Percentiles rank a stretch among this genome's conserved stretches.
Conservation (phyloP, 352 stramenopile genomes). For the Globisporangium cylindrosporum region DNA sequence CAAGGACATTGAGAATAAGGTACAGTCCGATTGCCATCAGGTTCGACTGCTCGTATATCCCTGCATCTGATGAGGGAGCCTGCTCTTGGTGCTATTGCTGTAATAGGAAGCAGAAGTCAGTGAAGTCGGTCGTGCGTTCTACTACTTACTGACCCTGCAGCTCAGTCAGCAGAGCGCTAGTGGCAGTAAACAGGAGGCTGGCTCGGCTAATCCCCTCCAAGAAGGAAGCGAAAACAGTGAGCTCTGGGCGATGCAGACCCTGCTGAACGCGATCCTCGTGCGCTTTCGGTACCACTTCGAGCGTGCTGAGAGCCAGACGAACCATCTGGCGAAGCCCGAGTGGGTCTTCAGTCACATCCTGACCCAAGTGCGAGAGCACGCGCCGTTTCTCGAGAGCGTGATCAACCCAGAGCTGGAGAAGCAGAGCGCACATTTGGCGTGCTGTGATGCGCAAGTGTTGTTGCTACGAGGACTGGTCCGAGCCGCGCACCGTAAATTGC, state of each 20-base stretch:
- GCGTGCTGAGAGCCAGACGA: conserved; percentile 59
- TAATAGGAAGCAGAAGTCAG: conserved; percentile 28
- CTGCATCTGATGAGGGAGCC: not conserved
- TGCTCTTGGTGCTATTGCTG: not conserved
- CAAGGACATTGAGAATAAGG: conserved; percentile 33
- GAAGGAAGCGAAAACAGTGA: conserved; percentile 17
- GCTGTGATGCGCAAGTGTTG: conserved; percentile 58
- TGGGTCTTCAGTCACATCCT: conserved; percentile 67
- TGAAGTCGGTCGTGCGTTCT: conserved; percentile 40
- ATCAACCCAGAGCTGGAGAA: conserved; percentile 52
- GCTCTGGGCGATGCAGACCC: conserved; percentile 64
- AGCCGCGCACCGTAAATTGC: conserved; percentile 46
- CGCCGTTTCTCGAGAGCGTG: conserved; percentile 33
- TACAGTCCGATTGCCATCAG: not conserved
- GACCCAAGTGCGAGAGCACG: conserved; percentile 50
- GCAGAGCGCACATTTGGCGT: conserved; percentile 39
- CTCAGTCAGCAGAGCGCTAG: conserved; percentile 35
- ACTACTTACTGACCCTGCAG: conserved; percentile 57
- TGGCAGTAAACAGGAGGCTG: not conserved
- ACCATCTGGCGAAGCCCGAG: conserved; percentile 70
- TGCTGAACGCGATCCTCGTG: conserved; percentile 52
- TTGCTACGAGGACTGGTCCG: conserved; percentile 49
- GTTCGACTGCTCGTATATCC: not conserved
- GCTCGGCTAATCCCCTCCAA: not conserved
- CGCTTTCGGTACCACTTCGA: conserved; percentile 80